Base-by-base conservation (phyloP, 2,329 filamentous ascomycete species). In the Teratosphaeria destructans region DNA sequence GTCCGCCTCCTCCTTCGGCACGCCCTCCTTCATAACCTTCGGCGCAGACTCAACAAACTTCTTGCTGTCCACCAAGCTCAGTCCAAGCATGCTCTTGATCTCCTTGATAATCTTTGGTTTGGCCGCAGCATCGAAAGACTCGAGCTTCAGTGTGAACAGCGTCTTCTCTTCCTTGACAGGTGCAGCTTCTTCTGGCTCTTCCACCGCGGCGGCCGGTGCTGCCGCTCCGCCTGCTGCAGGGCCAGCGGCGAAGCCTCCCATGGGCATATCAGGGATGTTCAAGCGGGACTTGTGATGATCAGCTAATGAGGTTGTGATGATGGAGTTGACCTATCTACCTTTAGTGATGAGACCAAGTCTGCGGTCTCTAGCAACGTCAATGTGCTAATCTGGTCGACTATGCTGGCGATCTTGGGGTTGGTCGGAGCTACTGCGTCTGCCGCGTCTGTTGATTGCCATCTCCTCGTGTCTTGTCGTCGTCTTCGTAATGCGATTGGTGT, bases 81-180 rank as follows among this genome's bases (percentile, higher is more conserved):
- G 79, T 52, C 94, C 94, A 62, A 99, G 81, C 85, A 99, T 82
- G 72, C 85, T 86, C 86, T 99, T 99, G 80, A 99, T 84, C 81
- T 99, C 94, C 85, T 99, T 99, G 83, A 99, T 99, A 71, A 99
- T 82, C 88, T 99, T 99, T 71, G 95, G 91, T 82, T 99, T 99
- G 65, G 93, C 80, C 56, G 78, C 82, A 32, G 91, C 82, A 57
- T 99, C 95, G 74, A 97, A 95, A 39, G 87, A 88, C 76, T 89
- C 83, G 64, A 99, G 86, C 81, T 96, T 97, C 66, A 99, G 78
- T 75, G 88, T 96, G 83, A 99, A 99, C 63, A 99, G 84, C 3
- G 93, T 97, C 84, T 97, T 96, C 76, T 94, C 90, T 67, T 91
- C 87, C 47, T 87, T 88, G 2, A 90, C 89, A 39, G 93, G 91